Evolutionary conservation across 2,329 filamentous ascomycete species (phyloP).

Genomic region (Fusarium ramigenum): DNA sequence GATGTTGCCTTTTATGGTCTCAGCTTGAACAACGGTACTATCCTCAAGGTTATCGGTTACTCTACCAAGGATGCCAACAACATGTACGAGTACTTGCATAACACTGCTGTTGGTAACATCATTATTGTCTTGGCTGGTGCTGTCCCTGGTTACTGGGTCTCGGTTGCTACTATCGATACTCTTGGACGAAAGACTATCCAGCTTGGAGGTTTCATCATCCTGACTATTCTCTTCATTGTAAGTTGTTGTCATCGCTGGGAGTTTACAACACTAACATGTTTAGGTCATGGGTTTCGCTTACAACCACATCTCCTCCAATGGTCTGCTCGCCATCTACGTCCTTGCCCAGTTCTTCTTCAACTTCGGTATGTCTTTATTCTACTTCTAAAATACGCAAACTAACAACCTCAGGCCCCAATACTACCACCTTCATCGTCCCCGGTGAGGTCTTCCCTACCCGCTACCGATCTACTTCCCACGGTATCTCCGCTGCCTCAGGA

Average conservation of each 20-base stretch:
- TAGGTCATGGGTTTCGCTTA: conserved; percentile 70
- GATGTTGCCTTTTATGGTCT: conserved; percentile 72
- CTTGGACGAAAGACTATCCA: conserved; percentile 83
- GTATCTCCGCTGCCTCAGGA: conserved; percentile 64
- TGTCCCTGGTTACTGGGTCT: conserved; percentile 85
- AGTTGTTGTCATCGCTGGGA: background rate
- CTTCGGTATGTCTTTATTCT: conserved; percentile 51
- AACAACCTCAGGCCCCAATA: conserved; percentile 56
- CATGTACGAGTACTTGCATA: conserved; percentile 76
- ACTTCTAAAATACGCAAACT: background rate
- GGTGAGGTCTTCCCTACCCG: conserved; percentile 66
- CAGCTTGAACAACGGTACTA: conserved; percentile 78
- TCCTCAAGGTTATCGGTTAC: conserved; percentile 77
- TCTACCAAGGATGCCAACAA: conserved; percentile 57
- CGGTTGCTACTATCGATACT: conserved; percentile 77
- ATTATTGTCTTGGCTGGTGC: conserved; percentile 82
- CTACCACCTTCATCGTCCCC: conserved; percentile 66
- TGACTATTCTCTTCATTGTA: conserved; percentile 67
- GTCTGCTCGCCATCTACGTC: conserved; percentile 65
- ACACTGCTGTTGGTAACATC: conserved; percentile 80
- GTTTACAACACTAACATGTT: background rate
- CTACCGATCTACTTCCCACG: conserved; percentile 66
- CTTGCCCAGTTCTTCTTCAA: conserved; percentile 69
- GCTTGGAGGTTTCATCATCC: conserved; percentile 67
- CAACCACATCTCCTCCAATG: conserved; percentile 60